Conservation (phyloP, 1,139 yeast genomes). For the Sugiyamaella grinbergsii region DNA sequence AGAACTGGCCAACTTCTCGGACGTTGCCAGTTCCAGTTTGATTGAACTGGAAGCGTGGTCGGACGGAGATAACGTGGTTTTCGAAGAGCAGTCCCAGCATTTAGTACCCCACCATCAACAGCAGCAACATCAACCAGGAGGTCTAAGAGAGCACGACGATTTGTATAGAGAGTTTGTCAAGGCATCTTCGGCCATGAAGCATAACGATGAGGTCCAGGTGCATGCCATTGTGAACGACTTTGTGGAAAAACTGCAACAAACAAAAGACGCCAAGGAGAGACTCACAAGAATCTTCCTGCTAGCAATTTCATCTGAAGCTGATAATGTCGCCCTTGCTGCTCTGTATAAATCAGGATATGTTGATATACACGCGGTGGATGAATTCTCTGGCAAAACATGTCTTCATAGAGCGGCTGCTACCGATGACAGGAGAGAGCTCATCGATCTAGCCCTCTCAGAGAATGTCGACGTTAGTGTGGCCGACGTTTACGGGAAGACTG, state of each 20-base stretch:
- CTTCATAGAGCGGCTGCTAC: constrained; percentile 52
- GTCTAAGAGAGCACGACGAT: constrained; percentile 51
- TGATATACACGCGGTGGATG: constrained; percentile 47
- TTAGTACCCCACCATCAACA: constrained; percentile 2
- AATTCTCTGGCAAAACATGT: constrained; percentile 47
- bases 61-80: constrained; percentile 62
- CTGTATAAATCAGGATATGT: constrained; percentile 46
- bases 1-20: constrained; percentile 83
- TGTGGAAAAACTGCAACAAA: constrained; percentile 55
- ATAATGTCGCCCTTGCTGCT: constrained; percentile 46
- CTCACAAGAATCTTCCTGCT: constrained; percentile 66
- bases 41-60: constrained; percentile 84
- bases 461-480: constrained; percentile 46
- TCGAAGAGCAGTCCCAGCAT: constrained; percentile 7
- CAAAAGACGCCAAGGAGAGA: constrained; percentile 48
- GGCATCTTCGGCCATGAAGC: constrained; percentile 47
- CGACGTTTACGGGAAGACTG: constrained; percentile 77
- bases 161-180: constrained; percentile 66
- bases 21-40: constrained; percentile 71
- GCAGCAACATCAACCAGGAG: neutral
- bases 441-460: constrained; percentile 43
- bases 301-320: constrained; percentile 54
- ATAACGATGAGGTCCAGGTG: constrained; percentile 28
- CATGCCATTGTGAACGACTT: constrained; percentile 41
- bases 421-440: constrained; percentile 37